Percentiles rank a stretch among this genome's conserved stretches.
Conservation (phyloP, 352 stramenopile species). For the Phytophthora pisi region DNA sequence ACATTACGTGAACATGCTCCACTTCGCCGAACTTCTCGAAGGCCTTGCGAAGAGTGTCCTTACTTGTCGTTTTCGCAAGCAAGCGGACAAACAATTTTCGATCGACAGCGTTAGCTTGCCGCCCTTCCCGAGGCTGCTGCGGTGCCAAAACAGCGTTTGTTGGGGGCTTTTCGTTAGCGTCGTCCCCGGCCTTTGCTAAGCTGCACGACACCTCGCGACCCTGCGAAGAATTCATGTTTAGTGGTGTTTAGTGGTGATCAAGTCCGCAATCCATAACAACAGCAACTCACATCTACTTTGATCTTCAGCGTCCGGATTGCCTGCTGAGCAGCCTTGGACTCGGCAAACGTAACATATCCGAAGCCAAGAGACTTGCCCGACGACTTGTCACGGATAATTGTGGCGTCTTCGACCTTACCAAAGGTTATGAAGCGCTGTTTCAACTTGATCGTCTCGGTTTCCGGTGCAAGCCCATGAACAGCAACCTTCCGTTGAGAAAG, state of each 20-base stretch:
- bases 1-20: conserved; percentile 47
- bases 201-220: conserved; percentile 5
- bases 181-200: conserved; percentile 35
- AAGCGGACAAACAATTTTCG: conserved; percentile 73
- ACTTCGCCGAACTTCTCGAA: conserved; percentile 75
- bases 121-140: background rate
- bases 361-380: conserved; percentile 68
- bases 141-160: background rate
- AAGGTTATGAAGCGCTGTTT: conserved; percentile 57
- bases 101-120: conserved; percentile 9
- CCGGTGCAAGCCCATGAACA: conserved; percentile 65
- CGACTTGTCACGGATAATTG: conserved; percentile 67
- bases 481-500: conserved; percentile 76
- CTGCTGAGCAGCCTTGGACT: conserved; percentile 63
- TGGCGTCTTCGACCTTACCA: conserved; percentile 61
- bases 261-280: background rate
- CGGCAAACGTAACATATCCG: conserved; percentile 71
- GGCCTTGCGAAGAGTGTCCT: conserved; percentile 55
- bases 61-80: conserved; percentile 60
- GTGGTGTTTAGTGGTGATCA: background rate
- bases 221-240: background rate
- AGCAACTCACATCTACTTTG: conserved; percentile 60
- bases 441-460: conserved; percentile 50
- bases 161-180: background rate
- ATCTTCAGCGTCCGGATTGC: conserved; percentile 45